Percentiles rank a stretch among this genome's conserved stretches.
Conservation (phyloP, 306 rosid species). For the Cicer judaicum region DNA sequence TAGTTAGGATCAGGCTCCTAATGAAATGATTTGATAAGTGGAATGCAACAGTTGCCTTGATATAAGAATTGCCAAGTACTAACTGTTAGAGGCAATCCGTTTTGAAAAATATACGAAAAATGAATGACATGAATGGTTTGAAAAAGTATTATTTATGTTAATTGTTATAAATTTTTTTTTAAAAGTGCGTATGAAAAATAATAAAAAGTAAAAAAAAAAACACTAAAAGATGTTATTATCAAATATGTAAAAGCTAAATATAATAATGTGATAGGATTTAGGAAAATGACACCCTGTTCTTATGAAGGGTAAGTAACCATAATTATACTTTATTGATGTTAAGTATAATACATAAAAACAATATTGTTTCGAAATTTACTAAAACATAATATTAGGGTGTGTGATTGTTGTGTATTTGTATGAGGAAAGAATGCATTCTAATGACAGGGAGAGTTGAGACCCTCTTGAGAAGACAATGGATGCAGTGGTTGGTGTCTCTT, state of each 20-base stretch:
- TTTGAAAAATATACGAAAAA: not conserved
- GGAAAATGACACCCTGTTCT: not conserved
- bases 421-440: slow-evolving; percentile 47
- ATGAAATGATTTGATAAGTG: not conserved
- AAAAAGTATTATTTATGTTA: not conserved
- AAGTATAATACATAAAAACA: not conserved
- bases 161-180: no score
- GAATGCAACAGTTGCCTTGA: not conserved
- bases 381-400: slow-evolving; percentile 5
- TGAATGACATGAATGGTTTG: not conserved
- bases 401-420: slow-evolving; percentile 18
- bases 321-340: not conserved
- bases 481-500: slow-evolving; percentile 71
- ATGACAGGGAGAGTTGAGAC: slow-evolving; percentile 75
- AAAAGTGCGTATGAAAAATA: no score
- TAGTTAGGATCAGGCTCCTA: not conserved
- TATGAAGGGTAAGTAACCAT: not conserved
- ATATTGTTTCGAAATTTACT: not conserved
- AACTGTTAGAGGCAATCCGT: not conserved
- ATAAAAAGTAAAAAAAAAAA: no score
- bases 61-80: not conserved
- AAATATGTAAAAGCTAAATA: not conserved
- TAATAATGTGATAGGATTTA: not conserved
- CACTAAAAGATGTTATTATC: no score
- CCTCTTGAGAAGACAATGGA: slow-evolving; percentile 79